Base-by-base conservation (phyloP, 495 filamentous ascomycete genomes). In the Xylaria venustula region DNA sequence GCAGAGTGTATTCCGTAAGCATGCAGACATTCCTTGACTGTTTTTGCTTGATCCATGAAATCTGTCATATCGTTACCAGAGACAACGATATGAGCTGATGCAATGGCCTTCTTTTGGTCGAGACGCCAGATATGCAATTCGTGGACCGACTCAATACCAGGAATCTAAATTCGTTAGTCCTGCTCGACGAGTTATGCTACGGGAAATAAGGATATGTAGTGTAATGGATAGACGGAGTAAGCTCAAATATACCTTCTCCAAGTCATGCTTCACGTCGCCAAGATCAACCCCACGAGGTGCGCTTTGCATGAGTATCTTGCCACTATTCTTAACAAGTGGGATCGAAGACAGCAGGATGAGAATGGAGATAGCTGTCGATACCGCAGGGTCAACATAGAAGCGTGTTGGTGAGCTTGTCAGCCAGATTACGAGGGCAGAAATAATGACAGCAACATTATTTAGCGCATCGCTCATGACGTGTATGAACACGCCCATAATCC, bases 61-160 rank as follows among this genome's bases (percentile, higher is more conserved):
- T 86, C 76, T 54, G 83, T 80, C 58, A 83, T 67, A 23, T 77
- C 68, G 45, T 73, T 71, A 48, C 79, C 77, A 34, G 86, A 87
- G 15, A 97, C 87, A 52, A 94, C 85, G 17, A 98, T 85, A 69
- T 98, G 93, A 1, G 93, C 84, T 0, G 88, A 89, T 4, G 93
- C 92, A 17, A 98, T 86, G 51, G 90, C 77, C 72, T 96, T 97
- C n/a, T 88, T 86, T 70, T 96, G 90, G 58, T 87, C 90, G 22
- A 98, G 82, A 54, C 93, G 90, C 93, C 93, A 98, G 51, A 97
- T 90, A 68, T 98, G 93, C 17, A 97, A 77, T 66, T 98, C 92
- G 72, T 97, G 93, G 41, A 93, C 90, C 28, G 87, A 87, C 49
- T 88, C 77, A 51, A 96, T 83, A 54, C 93, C 93, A 1, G 86